Base-by-base conservation (phyloP, 2,329 filamentous ascomycete species). In the Cryphonectria carpinicola region DNA sequence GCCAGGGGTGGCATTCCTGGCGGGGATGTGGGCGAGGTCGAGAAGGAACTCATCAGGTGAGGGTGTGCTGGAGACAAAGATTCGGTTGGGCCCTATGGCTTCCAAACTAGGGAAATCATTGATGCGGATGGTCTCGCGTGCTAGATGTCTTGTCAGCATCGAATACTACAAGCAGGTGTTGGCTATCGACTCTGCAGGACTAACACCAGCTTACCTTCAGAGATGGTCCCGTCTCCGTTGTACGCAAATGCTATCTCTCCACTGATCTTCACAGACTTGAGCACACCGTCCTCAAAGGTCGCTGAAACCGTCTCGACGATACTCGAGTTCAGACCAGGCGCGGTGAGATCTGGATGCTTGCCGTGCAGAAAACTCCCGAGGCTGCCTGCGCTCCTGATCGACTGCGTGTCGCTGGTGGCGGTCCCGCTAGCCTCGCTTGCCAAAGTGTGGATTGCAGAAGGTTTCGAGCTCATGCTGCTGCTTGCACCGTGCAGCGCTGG, bases 271-370 rank as follows among this genome's bases (percentile, higher is more conserved):
- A 91, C 90, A 65, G 89, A 90, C 73, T 89, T 92, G 14, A 95
- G 82, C 17, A 84, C 84, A 11, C 93, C 93, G 46, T 91, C 88
- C 70, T 95, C 91, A 78, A 98, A 97, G 67, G 89, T 89, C 19
- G 93, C 93, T 72, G 90, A 96, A n/a, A 98, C 89, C 0, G 92
- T 96, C 80, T 99, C 96, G 66, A 98, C 92, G 69, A 98, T 88
- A 19, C 95, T 98, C 4, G 93, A 90, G 79, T 94, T 96, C 7
- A 99, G 84, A 2, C 96, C 95, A 1, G 92, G 89, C 13, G 89
- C 88, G 67, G 91, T 88, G 81, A 97, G 86, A 25, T 98, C 94
- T 0, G 94, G 91, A 78, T 99, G 96, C 76, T 90, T 91, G 66
- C 89, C 83, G n/a, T 92, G 88, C 4, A 86, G 86, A 60, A 91